phyloP scores from a whole-genome alignment of 2,329 filamentous ascomycete species.

The Fusarium abutilonis region DNA sequence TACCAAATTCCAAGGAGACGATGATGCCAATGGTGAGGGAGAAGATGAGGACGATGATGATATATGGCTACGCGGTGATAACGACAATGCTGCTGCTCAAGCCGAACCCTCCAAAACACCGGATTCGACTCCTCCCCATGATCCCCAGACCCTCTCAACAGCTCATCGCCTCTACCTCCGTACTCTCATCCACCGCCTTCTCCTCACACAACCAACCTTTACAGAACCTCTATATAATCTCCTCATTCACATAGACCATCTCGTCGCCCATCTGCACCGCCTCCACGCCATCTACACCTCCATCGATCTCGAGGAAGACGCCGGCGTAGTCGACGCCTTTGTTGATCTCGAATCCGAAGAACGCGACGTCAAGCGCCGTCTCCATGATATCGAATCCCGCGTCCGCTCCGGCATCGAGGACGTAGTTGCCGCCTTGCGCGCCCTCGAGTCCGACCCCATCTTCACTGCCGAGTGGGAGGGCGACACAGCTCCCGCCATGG shows the following conservation, averaged over 20 bases:
- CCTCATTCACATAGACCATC: conserved; percentile 79
- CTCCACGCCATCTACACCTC: conserved; percentile 80
- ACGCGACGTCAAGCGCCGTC: conserved; percentile 69
- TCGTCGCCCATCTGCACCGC: conserved; percentile 79
- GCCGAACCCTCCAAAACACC: conserved; percentile 40
- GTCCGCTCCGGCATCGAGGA: conserved; percentile 75
- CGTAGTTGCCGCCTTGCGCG: conserved; percentile 67
- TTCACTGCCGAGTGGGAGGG: conserved; percentile 59
- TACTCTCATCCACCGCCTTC: conserved; percentile 71
- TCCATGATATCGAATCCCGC: conserved; percentile 69
- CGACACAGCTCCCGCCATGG: conserved; percentile 35
- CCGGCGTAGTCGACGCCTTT: conserved; percentile 81
- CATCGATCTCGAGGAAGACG: conserved; percentile 82
- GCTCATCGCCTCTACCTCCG: conserved; percentile 82
- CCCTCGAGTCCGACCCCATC: conserved; percentile 56
- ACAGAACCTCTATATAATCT: conserved; percentile 73
- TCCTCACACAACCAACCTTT: conserved; percentile 71
- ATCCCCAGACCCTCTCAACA: conserved; percentile 84
- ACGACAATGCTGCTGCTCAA: conserved; percentile 11
- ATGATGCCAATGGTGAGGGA: conserved; percentile 10
- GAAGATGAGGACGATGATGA: conserved; percentile 42
- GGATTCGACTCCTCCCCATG: conserved; percentile 59
- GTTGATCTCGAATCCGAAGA: conserved; percentile 79
- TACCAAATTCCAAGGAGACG: conserved; percentile 20
- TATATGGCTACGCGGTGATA: conserved; percentile 43